phyloP scores from a whole-genome alignment of 2,329 filamentous ascomycete genomes.

The Alternaria longipes region DNA sequence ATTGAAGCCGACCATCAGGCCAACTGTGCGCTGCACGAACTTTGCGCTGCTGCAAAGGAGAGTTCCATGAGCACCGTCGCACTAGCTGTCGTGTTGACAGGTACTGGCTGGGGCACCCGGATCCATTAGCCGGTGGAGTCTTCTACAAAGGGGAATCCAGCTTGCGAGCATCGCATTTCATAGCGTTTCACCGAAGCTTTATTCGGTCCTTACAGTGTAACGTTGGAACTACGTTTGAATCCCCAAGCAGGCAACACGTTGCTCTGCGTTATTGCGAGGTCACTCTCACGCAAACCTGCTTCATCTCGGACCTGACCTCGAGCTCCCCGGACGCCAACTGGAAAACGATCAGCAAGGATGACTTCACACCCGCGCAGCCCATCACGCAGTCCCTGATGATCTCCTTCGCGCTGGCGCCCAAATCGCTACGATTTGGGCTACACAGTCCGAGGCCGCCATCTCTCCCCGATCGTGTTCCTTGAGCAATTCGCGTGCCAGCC shows the following conservation, averaged over 20 bases:
- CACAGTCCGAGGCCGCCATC: slow-evolving; percentile 8
- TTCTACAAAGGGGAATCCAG: slow-evolving; percentile 33
- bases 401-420: slow-evolving; percentile 23
- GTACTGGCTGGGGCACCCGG: slow-evolving; percentile 30
- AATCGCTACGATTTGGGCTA: slow-evolving; percentile 18
- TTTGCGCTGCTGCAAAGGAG: slow-evolving; percentile 15
- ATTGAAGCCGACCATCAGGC: slow-evolving; percentile 18
- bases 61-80: slow-evolving; percentile 22
- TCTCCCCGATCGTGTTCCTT: slow-evolving; percentile 8
- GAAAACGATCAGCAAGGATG: slow-evolving; percentile 34
- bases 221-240: slow-evolving; percentile 21
- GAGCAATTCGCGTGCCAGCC: slow-evolving; percentile 16
- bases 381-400: slow-evolving; percentile 30
- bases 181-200: slow-evolving; percentile 40
- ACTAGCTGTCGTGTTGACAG: slow-evolving; percentile 27
- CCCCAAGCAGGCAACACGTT: slow-evolving; percentile 22
- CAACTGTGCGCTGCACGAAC: slow-evolving; percentile 19
- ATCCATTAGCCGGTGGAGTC: slow-evolving; percentile 39
- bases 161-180: slow-evolving; percentile 36
- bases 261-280: slow-evolving; percentile 25
- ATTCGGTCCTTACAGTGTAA: slow-evolving; percentile 17
- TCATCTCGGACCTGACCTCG: slow-evolving; percentile 19
- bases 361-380: slow-evolving; percentile 23
- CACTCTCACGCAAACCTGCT: slow-evolving; percentile 18
- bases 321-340: slow-evolving; percentile 23